Base-by-base conservation (phyloP, 1,139 yeast species). In the Kluyveromyces sp. region DNA sequence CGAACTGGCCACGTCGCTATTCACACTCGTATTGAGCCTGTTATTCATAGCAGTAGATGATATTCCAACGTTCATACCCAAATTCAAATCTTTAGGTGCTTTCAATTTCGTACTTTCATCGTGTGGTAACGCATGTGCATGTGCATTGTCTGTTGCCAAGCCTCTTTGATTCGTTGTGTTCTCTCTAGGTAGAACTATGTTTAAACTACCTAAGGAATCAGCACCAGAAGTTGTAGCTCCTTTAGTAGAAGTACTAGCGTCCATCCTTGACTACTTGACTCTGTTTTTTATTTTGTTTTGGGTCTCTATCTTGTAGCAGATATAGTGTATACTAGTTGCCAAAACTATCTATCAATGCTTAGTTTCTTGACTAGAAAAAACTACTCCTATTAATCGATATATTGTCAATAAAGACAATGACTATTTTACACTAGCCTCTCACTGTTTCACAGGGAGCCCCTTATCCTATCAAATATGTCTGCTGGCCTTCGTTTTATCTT, bases 61-160 rank as follows among this genome's bases (percentile, higher is more conserved):
- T n/a, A 35, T 27, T 34, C 39, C 37, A n/a, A 34, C 29, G 15
- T 35, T 15, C 43, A 41, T 35, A 10, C 25, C 37, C 34, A 41
- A 29, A n/a, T 39, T 30, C 34, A 39, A 8, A 30, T 39, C 29
- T 7, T 28, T 25, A 15, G 27, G 15, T 8, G 27, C 43, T 39
- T 34, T 34, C 28, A 35, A 21, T 28, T 41, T 41, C 27, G 27
- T 34, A 25, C 27, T 15, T 34, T 8, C 21, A 15, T 15, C 21
- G 21, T 15, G 1, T 15, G 21, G 21, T 15, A 15, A 2, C 21
- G 21, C 21, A 15, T 15, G 21, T 15, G 21, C 21, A 15, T 15
- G 28, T 10, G 27, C 34, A 26, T 34, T 28, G 4, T 34, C 28
- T 25, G 39, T 7, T n/a, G 25, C 39, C 26, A 35, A 26, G 4